These are phyloP conservation scores for Talaromyces albobiverticillius DNA, from an alignment of 2,329 filamentous ascomycete species.

Conservation along the genomic window DNA sequence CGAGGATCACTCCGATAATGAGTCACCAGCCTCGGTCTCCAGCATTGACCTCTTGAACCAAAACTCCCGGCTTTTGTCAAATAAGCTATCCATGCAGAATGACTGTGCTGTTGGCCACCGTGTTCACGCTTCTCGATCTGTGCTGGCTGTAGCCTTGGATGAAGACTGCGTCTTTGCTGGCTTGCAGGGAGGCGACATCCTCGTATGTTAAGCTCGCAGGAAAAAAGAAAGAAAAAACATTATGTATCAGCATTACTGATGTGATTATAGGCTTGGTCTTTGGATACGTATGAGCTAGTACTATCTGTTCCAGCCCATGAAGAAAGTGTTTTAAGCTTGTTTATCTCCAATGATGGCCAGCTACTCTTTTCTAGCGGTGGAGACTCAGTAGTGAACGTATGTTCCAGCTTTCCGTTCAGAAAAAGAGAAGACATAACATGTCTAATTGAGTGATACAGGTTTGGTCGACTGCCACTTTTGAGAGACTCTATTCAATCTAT, in stretches of 20 bases:
- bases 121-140: slow-evolving; percentile 40
- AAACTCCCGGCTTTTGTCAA: background rate
- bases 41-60: slow-evolving; percentile 23
- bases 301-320: slow-evolving; percentile 82
- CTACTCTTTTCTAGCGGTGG: slow-evolving; percentile 90
- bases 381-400: slow-evolving; percentile 84
- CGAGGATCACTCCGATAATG: slow-evolving; percentile 32
- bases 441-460: slow-evolving; percentile 47
- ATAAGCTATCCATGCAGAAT: slow-evolving; percentile 20
- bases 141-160: slow-evolving; percentile 76
- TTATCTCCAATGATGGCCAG: slow-evolving; percentile 69
- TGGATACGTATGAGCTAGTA: slow-evolving; percentile 80
- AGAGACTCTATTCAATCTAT: slow-evolving; percentile 82
- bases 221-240: background rate
- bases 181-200: slow-evolving; percentile 88
- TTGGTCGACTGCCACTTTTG: slow-evolving; percentile 77
- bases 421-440: background rate
- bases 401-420: slow-evolving; percentile 14
- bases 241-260: too few relatives aligned
- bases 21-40: slow-evolving; percentile 33
- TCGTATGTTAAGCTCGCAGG: slow-evolving; percentile 51
- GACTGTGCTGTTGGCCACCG: slow-evolving; percentile 42
- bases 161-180: slow-evolving; percentile 83
- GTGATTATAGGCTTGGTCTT: slow-evolving; percentile 65
- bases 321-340: slow-evolving; percentile 83